A percentile compares a stretch with the other conserved stretches of the same genome.
These are phyloP conservation scores for Sporothrix brasiliensis DNA, from an alignment of 2,329 filamentous ascomycete genomes.

Conservation along the genomic window DNA sequence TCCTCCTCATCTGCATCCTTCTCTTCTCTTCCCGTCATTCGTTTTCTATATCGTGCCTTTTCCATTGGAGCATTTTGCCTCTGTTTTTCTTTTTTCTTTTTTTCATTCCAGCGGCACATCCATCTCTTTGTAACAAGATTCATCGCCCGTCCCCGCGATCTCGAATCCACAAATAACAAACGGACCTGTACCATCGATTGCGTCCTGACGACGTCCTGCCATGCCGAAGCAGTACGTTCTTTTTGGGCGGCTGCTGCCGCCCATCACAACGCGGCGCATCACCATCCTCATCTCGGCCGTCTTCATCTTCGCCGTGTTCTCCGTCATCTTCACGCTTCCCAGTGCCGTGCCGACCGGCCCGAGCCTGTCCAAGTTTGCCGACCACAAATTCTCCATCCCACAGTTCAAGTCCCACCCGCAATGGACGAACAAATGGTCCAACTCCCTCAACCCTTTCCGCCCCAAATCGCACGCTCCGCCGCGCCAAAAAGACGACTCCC, in stretches of 20 bases:
- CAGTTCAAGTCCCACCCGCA: slow-evolving; percentile 50
- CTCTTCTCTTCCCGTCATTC: slow-evolving; percentile 22
- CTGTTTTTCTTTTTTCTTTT: neutral
- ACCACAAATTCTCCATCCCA: slow-evolving; percentile 55
- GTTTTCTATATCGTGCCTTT: neutral
- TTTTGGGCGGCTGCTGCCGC: slow-evolving; percentile 54
- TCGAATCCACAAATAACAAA: neutral
- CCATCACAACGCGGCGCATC: slow-evolving; percentile 57
- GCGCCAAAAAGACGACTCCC: slow-evolving; percentile 75
- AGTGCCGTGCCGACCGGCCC: slow-evolving; percentile 53
- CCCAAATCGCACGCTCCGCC: slow-evolving; percentile 71
- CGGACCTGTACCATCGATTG: neutral
- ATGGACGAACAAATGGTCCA: slow-evolving; percentile 50
- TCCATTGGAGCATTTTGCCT: neutral
- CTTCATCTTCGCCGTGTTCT: slow-evolving; percentile 57
- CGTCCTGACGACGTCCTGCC: slow-evolving; percentile 27
- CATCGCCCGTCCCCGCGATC: neutral
- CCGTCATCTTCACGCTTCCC: slow-evolving; percentile 57
- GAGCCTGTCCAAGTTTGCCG: slow-evolving; percentile 53
- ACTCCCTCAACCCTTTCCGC: slow-evolving; percentile 66
- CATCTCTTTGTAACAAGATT: neutral
- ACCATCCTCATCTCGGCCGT: slow-evolving; percentile 56
- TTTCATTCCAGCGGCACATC: neutral
- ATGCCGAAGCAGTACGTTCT: slow-evolving; percentile 55
- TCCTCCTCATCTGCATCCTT: neutral